A percentile compares a stretch with the other conserved stretches of the same genome.
phyloP scores from a whole-genome alignment of 164 flowering plant genomes.

The Stephania yunnanensis region DNA sequence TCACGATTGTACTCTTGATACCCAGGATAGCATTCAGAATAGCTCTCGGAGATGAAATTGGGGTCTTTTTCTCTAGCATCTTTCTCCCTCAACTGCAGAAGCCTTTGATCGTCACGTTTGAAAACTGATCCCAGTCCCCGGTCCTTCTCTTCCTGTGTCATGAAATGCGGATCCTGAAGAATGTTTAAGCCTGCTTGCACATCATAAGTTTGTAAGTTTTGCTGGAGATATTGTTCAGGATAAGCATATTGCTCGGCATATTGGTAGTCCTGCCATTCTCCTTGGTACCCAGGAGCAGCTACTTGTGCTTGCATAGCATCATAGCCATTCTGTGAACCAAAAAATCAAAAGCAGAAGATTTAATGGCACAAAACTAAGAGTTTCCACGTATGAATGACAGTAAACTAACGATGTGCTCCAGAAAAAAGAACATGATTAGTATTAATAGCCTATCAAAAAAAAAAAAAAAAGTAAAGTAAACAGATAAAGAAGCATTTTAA shows the following conservation, averaged over 20 bases:
- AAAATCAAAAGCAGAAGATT: not conserved
- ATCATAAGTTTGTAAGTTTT: slow-evolving; percentile 53
- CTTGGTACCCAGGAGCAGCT: slow-evolving; percentile 61
- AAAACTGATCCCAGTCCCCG: slow-evolving; percentile 98
- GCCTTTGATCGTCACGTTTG: slow-evolving; percentile 93
- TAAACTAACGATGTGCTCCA: not conserved
- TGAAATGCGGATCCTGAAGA: slow-evolving; percentile 69
- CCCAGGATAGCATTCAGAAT: slow-evolving; percentile 98
- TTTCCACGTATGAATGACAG: not conserved
- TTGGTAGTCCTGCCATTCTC: slow-evolving; percentile 88
- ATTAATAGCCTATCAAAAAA: not conserved
- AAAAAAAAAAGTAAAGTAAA: not conserved
- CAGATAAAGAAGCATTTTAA: not conserved
- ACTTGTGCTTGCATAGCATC: slow-evolving; percentile 68
- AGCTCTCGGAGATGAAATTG: slow-evolving; percentile 93
- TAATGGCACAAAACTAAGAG: not conserved
- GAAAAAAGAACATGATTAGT: not conserved
- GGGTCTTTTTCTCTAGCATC: slow-evolving; percentile 99
- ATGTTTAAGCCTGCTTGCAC: slow-evolving; percentile 36
- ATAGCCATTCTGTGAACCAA: slow-evolving; percentile 62
- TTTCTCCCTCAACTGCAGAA: slow-evolving; percentile 88
- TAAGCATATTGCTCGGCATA: slow-evolving; percentile 82
- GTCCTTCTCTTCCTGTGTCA: slow-evolving; percentile 98
- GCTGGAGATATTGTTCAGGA: slow-evolving; percentile 80
- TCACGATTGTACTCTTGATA: slow-evolving; percentile 97